Conservation (phyloP, 1,284 basidiomycete species). For the Papiliotrema nemorosa region DNA sequence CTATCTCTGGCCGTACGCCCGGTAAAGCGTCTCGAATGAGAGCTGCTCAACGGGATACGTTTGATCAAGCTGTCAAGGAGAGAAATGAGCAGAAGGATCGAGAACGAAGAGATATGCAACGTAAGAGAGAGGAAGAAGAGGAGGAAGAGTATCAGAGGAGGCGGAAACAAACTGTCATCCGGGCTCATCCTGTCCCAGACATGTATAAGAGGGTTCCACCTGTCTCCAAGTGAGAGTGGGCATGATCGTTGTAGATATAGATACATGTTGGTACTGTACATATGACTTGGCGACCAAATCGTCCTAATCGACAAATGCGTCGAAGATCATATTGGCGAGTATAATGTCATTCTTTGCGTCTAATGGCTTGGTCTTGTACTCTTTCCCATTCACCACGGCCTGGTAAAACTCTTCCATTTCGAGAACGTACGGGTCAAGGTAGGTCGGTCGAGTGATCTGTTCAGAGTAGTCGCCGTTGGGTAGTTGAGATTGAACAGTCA, state of each 20-base stretch:
- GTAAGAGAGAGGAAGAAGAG: constrained; percentile 20
- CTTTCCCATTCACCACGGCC: constrained; percentile 30
- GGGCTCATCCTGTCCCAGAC: constrained; percentile 33
- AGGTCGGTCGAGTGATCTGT: constrained; percentile 44
- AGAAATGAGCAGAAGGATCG: constrained; percentile 15
- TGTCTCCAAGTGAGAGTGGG: background rate
- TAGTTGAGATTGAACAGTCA: constrained; percentile 38
- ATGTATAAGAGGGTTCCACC: constrained; percentile 18
- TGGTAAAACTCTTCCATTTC: constrained; percentile 38
- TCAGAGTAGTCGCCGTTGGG: constrained; percentile 34
- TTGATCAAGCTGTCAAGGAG: constrained; percentile 17
- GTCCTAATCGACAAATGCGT: constrained; percentile 23
- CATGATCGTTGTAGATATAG: background rate
- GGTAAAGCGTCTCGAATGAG: constrained; percentile 29
- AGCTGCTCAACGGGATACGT: constrained; percentile 20
- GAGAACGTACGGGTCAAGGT: constrained; percentile 48
- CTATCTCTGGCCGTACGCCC: constrained; percentile 26
- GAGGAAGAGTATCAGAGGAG: constrained; percentile 20
- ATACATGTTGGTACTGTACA: background rate
- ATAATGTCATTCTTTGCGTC: constrained; percentile 46
- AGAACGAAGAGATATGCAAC: constrained; percentile 8
- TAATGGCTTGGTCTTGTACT: constrained; percentile 34
- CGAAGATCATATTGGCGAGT: constrained; percentile 47
- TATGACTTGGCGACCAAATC: background rate
- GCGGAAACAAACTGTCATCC: constrained; percentile 30